Base-by-base conservation (phyloP, 2,329 filamentous ascomycete genomes). In the Colletotrichum brevisporum region DNA sequence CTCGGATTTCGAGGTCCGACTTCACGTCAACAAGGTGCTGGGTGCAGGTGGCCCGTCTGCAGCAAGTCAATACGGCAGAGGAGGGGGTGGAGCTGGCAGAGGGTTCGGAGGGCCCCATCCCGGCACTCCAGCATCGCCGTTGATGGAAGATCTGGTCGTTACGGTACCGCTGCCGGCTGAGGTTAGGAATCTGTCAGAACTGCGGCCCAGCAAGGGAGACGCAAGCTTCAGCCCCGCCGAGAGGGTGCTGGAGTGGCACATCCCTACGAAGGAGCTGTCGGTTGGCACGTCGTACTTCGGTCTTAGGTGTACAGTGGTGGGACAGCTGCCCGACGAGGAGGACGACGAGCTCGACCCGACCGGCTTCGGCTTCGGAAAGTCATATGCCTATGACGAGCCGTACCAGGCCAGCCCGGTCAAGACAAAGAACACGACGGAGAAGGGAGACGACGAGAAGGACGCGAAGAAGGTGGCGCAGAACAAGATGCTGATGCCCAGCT, bases 1-100 rank as follows among this genome's bases (percentile, higher is more conserved):
- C 1, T 89, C 91, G 6, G 96, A 98, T 63, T 98, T 99, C 75
- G 95, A 98, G 79, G 93, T 97, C 55, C 88, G 93, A 58, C 79
- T 97, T 26, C 89, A 90, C 68, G 86, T 94, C 48, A 91, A 90
- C 75, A 92, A 88, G 75, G 91, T 93, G 70, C 76, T 83, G 73
- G 69, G 78, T 70, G 71, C 79, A 47, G 79, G 82, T 27, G 79
- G 80, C 43, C 78, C 82, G 18, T 76, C 75, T 39, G 74, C 78
- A 43, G 74, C 76, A 27, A 75, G 76, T 8, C 78, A 80, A n/a
- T 79, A 82, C 21, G 78, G 82, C 70, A 77, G 84, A 71, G 80
- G 84, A 67, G 80, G 79, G 4, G 77, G 81, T 61, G 71, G 69
- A 4, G 76, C 75, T 26, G 76, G 79, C 21, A 78, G 81, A 64